These are phyloP conservation scores for Candida caryicola DNA, from an alignment of 805 yeast species.

Conservation along the genomic window DNA sequence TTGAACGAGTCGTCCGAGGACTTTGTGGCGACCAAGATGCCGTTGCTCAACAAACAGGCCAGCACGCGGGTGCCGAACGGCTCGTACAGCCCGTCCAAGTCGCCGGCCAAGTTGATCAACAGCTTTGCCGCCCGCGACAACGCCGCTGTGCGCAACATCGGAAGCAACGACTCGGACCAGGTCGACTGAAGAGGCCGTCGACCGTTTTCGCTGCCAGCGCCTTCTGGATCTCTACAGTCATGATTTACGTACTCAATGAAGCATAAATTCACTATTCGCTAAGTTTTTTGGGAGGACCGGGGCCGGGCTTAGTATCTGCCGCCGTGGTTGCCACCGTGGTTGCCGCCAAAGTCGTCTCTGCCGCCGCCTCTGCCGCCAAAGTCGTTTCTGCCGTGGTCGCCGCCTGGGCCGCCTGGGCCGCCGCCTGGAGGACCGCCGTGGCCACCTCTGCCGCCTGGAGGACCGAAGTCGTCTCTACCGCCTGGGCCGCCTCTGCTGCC, in stretches of 20 bases:
- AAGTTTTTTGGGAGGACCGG: no score
- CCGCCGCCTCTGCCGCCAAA: constrained; percentile 6
- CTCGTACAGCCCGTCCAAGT: neutral
- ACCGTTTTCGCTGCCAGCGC: no score
- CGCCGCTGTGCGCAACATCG: constrained; percentile 16
- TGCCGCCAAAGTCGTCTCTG: constrained; percentile 4
- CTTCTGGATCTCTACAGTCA: no score
- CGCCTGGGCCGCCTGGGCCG: constrained; percentile 11
- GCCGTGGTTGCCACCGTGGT: constrained; percentile 8
- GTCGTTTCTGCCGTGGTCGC: constrained; percentile 6
- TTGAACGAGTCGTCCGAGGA: constrained; percentile 9
- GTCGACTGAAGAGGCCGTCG: constrained; percentile 20
- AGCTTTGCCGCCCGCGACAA: constrained; percentile 8
- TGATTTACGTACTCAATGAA: neutral
- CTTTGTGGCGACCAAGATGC: constrained; percentile 16
- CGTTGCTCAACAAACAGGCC: constrained; percentile 36
- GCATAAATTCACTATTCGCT: no score
- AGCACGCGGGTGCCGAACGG: constrained; percentile 17
- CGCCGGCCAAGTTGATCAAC: constrained; percentile 19
- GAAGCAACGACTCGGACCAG: constrained; percentile 24
- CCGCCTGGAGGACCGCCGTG: constrained; percentile 8
- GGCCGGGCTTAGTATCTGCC: constrained; percentile 14
- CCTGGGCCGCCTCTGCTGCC: constrained; percentile 12
- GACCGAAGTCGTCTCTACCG: constrained; percentile 6
- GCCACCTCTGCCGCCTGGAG: constrained; percentile 7